Conservation (phyloP, 1,139 yeast genomes). For the Ogataea hybrid region DNA sequence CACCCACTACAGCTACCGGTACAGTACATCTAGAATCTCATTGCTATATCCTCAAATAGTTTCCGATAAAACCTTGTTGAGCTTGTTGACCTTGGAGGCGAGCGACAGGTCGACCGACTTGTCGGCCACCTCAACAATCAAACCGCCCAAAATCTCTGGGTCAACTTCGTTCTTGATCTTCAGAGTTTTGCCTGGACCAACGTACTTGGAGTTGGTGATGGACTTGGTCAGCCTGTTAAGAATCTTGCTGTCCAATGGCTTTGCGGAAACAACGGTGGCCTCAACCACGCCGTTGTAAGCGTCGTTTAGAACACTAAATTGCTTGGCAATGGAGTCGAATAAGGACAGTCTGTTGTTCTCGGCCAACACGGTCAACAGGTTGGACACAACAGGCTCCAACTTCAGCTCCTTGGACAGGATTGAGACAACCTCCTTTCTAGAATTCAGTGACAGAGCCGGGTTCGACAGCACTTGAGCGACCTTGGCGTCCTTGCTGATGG, state of each 20-base stretch:
- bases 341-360: conserved; percentile 91
- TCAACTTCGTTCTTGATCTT: conserved; percentile 78
- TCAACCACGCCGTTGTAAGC: conserved; percentile 91
- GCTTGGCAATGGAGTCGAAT: conserved; percentile 62
- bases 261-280: conserved; percentile 89
- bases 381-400: conserved; percentile 73
- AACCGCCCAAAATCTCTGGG: conserved; percentile 94
- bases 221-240: conserved; percentile 79
- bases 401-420: conserved; percentile 54
- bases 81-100: conserved; percentile 77
- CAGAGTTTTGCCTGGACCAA: conserved; percentile 83
- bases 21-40: conserved; percentile 4
- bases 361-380: conserved; percentile 81
- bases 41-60: conserved; percentile 49
- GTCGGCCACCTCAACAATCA: conserved; percentile 95
- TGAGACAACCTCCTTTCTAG: conserved; percentile 70
- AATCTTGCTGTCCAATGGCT: conserved; percentile 79
- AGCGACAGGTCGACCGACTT: conserved; percentile 93
- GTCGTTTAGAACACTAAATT: conserved; percentile 77
- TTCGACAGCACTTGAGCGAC: conserved; percentile 62
- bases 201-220: conserved; percentile 73
- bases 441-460: conserved; percentile 80
- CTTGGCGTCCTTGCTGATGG: conserved; percentile 63
- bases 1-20: background rate
- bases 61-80: conserved; percentile 86